phyloP scores from a whole-genome alignment of 2,329 filamentous ascomycete species.

The Rasamsonia emersonii region DNA sequence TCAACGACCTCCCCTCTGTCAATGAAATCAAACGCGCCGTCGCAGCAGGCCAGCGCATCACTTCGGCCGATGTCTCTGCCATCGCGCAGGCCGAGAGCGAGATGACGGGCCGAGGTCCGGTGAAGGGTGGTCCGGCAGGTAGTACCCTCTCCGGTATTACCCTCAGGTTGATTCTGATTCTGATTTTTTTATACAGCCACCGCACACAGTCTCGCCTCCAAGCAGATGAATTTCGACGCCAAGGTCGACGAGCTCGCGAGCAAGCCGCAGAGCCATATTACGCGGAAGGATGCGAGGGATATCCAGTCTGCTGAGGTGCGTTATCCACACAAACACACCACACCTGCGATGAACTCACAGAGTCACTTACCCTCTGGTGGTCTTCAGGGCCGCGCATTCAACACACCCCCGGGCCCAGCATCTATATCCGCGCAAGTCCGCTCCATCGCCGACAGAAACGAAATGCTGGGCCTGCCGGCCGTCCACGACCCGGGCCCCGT shows the following conservation, averaged over 20 bases:
- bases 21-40: conserved; percentile 23
- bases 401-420: conserved; percentile 20
- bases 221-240: conserved; percentile 26
- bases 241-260: conserved; percentile 22
- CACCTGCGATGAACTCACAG: no score
- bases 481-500: conserved; percentile 13
- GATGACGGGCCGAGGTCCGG: conserved; percentile 21
- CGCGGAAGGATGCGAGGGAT: conserved; percentile 22
- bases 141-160: no score
- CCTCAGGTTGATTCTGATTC: not conserved
- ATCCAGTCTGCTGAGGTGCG: conserved; percentile 24
- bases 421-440: conserved; percentile 25
- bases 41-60: conserved; percentile 24
- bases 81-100: conserved; percentile 25
- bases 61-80: conserved; percentile 21
- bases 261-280: conserved; percentile 25
- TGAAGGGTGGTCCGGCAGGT: conserved; percentile 26
- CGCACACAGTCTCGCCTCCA: conserved; percentile 24
- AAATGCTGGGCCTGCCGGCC: conserved; percentile 18
- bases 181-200: conserved; percentile 15
- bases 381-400: conserved; percentile 25
- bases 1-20: conserved; percentile 19
- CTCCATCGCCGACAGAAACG: conserved; percentile 25
- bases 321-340: not conserved
- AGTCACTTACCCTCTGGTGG: no score